phyloP scores from a whole-genome alignment of 768 basidiomycete species.

The Collybia nuda region DNA sequence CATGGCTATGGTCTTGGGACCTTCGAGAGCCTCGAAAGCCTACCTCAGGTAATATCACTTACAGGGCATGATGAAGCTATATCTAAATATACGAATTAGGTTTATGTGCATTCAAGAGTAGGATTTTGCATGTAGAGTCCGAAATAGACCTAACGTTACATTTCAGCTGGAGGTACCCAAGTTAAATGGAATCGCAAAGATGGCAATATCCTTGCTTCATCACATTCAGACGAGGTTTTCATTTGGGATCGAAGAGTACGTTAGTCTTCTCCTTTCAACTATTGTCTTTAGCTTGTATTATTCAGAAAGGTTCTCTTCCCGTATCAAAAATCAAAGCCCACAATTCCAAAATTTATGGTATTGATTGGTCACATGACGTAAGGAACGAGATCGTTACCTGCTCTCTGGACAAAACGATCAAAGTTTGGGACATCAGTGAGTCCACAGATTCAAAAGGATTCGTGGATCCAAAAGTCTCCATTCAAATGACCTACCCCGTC shows the following conservation, averaged over 20 bases:
- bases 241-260: constrained; percentile 94
- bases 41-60: constrained; percentile 58
- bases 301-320: constrained; percentile 86
- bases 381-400: constrained; percentile 89
- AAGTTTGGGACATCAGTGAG: constrained; percentile 70
- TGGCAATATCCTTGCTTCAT: constrained; percentile 83
- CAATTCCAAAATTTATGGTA: constrained; percentile 92
- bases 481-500: constrained; percentile 84
- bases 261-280: constrained; percentile 5
- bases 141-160: constrained; percentile 1
- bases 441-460: neutral
- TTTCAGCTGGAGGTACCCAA: constrained; percentile 81
- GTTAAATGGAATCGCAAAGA: constrained; percentile 97
- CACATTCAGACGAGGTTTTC: constrained; percentile 82
- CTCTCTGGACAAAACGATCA: constrained; percentile 91
- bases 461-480: constrained; percentile 44
- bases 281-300: neutral
- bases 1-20: constrained; percentile 96
- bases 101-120: constrained; percentile 48
- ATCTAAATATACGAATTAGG: constrained; percentile 48
- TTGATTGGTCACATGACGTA: constrained; percentile 87
- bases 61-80: constrained; percentile 16
- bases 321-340: constrained; percentile 77
- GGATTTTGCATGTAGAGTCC: neutral
- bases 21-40: constrained; percentile 69